Base-by-base conservation (phyloP, 148 eudicot species). In the Camellia granthamiana region DNA sequence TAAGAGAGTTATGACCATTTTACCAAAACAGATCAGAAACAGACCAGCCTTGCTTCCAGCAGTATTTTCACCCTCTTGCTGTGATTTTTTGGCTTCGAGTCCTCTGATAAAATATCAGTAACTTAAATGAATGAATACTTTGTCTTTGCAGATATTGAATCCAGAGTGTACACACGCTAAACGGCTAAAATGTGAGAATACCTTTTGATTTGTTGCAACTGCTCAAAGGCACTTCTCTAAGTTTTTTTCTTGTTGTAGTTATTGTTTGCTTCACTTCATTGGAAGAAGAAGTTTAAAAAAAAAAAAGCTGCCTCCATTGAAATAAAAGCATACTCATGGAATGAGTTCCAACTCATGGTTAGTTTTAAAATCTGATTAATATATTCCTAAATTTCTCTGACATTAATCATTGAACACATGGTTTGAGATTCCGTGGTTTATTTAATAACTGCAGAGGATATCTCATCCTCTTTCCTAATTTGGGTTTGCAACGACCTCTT, bases 201-300 rank as follows among this genome's bases (percentile, higher is more conserved):
- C 49, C 19, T 70, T 79, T 60, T 4, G 14, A 15, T 66, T 81
- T 3, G 72, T 77, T 73, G 12, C 76, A 68, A 1, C 56, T 54
- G 43, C 60, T 77, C 21, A 46, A 23, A 65, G 30, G 30, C 30
- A 30, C 30, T 30, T 30, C 30, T 30, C 76, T 38, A 14, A 67
- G 79, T 78, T 49, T 74, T 38, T 8, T 66, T 72, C 55, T 78
- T 9, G 78, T 52, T 92, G 85, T 91, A 94, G 99, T 87, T 72
- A 80, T 97, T 65, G 84, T 97, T 84, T 92, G 92, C 87, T 94
- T 97, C 87, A 86, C 93, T 52, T 84, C 92, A 14, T 66, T 97
- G 74, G 71, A 84, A 6, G 89, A 87, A 81, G 89, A 86, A 68
- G 91, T 89, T 23, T 30, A 0, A 30, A 30, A 81, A 86, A 78